These are phyloP conservation scores for Wallacemonas rigidus DNA, from an alignment of 208 protist species.

Conservation along the genomic window DNA sequence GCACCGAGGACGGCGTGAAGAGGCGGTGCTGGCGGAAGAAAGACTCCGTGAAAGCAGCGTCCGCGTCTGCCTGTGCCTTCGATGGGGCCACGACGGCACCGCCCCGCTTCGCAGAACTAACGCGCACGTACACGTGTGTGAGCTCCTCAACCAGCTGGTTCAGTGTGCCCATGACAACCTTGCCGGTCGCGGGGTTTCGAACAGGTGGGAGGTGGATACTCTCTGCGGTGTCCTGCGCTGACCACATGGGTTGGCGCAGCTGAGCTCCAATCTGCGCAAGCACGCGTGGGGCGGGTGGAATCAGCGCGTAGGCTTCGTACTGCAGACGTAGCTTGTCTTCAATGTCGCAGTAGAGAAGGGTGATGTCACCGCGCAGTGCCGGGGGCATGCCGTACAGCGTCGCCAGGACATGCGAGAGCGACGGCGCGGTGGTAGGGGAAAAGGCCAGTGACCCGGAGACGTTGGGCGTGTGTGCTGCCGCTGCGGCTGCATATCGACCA, in stretches of 20 bases:
- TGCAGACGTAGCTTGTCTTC: slow-evolving; percentile 29
- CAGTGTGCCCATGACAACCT: slow-evolving; percentile 49
- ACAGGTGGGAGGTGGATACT: slow-evolving; percentile 29
- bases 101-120: neutral
- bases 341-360: slow-evolving; percentile 29
- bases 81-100: slow-evolving; percentile 16
- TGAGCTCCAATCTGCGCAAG: slow-evolving; percentile 38
- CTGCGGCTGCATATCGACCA: no score
- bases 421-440: slow-evolving; percentile 5
- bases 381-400: slow-evolving; percentile 32
- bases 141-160: slow-evolving; percentile 69
- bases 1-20: slow-evolving; percentile 48
- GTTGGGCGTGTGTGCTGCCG: neutral
- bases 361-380: slow-evolving; percentile 29
- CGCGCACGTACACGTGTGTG: slow-evolving; percentile 47
- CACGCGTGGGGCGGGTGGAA: slow-evolving; percentile 25
- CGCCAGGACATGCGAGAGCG: slow-evolving; percentile 28
- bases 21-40: slow-evolving; percentile 64
- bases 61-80: slow-evolving; percentile 15
- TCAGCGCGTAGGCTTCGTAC: slow-evolving; percentile 32
- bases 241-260: slow-evolving; percentile 55
- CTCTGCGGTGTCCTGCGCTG: slow-evolving; percentile 40
- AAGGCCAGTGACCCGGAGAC: neutral
- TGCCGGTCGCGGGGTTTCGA: slow-evolving; percentile 25
- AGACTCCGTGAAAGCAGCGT: slow-evolving; percentile 28